Evolutionary conservation across 768 basidiomycete genomes (phyloP).

Genomic region (Suillus cothurnatus): DNA sequence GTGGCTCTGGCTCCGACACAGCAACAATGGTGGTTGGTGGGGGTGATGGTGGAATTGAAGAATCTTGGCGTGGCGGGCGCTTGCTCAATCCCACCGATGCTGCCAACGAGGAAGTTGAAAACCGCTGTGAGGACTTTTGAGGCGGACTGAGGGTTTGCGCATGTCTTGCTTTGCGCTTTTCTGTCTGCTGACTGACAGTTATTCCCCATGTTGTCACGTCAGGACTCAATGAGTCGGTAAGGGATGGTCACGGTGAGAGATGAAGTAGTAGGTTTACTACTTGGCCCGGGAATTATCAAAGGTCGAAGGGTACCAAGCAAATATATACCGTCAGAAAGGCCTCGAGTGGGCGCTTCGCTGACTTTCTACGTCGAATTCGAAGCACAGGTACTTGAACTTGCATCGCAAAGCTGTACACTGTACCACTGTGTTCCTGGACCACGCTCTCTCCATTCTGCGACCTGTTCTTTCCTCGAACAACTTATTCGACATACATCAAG

Average conservation of each 20-base stretch:
- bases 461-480: neutral
- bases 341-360: neutral
- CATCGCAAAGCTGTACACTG: neutral
- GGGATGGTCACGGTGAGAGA: slow-evolving; percentile 5
- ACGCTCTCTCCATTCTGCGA: neutral
- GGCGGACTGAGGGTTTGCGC: slow-evolving; percentile 26
- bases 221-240: neutral
- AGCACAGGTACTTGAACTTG: neutral
- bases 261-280: neutral
- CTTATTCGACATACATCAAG: no score
- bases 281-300: neutral
- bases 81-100: slow-evolving; percentile 24
- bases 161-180: slow-evolving; percentile 27
- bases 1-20: slow-evolving; percentile 20
- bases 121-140: slow-evolving; percentile 29
- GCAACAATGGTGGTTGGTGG: neutral
- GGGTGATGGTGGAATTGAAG: slow-evolving; percentile 17
- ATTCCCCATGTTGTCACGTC: slow-evolving; percentile 25
- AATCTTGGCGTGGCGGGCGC: slow-evolving; percentile 30
- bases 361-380: slow-evolving; percentile 5
- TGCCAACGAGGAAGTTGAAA: slow-evolving; percentile 9
- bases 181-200: slow-evolving; percentile 27
- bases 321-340: neutral
- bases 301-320: neutral
- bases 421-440: neutral